Conservation (phyloP, 176 grass and related monocot species). For the Rhipidocladum racemiflorum region DNA sequence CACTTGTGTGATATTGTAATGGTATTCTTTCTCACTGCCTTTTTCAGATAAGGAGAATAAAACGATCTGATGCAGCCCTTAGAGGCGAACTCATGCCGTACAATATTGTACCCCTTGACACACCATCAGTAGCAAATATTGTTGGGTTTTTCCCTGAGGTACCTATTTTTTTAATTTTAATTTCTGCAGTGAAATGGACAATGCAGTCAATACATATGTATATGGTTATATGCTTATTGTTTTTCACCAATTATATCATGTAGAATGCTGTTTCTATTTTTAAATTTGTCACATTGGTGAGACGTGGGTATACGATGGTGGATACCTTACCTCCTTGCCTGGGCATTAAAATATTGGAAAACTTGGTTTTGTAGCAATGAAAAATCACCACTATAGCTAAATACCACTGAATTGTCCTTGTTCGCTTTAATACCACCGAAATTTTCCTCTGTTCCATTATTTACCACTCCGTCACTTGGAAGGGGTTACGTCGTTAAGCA, state of each 20-base stretch:
- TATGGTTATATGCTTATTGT: background rate
- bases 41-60: constrained; percentile 73
- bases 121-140: constrained; percentile 70
- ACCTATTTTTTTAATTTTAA: background rate
- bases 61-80: constrained; percentile 70
- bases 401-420: too few species aligned
- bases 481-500: too few species aligned
- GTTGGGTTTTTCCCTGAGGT: constrained; percentile 92
- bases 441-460: too few species aligned
- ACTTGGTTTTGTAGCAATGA: too few species aligned
- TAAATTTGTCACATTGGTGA: background rate
- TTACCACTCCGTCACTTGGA: too few species aligned
- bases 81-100: constrained; percentile 78
- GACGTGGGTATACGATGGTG: background rate
- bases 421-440: too few species aligned
- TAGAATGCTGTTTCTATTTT: background rate
- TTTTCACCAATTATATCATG: constrained; percentile 6
- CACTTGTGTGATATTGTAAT: constrained; percentile 13
- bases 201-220: background rate
- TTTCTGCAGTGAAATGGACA: background rate
- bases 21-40: background rate
- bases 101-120: constrained; percentile 94
- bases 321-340: background rate
- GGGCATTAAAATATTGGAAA: background rate
- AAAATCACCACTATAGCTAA: too few species aligned